Percentiles rank a stretch among this genome's conserved stretches.
Conservation (phyloP, 176 grass and related monocot genomes). For the Triticum dicoccoides region DNA sequence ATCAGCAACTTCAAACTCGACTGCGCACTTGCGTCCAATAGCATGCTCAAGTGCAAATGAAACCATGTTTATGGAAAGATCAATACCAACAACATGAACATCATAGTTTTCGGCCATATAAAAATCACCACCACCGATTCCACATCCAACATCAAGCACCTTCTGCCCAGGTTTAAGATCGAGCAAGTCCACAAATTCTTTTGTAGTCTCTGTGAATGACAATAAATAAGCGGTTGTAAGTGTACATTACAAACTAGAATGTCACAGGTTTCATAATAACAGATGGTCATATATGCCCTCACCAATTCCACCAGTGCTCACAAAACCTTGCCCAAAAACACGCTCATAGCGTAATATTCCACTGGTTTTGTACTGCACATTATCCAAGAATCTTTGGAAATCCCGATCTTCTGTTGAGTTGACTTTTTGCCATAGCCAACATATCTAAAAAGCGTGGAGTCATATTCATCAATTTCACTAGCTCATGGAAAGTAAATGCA, state of each 20-base stretch:
- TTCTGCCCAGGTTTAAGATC: constrained; percentile 87
- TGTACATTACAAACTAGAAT: constrained; percentile 1
- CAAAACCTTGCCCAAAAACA: constrained; percentile 93
- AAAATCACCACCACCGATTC: constrained; percentile 95
- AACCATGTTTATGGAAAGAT: constrained; percentile 97
- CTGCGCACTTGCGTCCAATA: constrained; percentile 71
- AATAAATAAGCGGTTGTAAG: constrained; percentile 13
- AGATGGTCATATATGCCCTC: constrained; percentile 1
- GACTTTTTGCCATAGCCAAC: constrained; percentile 90
- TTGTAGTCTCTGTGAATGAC: constrained; percentile 66
- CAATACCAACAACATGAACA: constrained; percentile 87
- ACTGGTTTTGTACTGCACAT: constrained; percentile 93
- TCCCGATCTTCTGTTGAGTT: constrained; percentile 70
- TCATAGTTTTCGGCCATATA: constrained; percentile 97
- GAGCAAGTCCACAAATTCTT: constrained; percentile 84
- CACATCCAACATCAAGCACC: constrained; percentile 95
- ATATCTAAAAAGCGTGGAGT: constrained; percentile 48
- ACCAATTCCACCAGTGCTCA: constrained; percentile 97
- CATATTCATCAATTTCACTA: constrained; percentile 13
- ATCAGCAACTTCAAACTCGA: constrained; percentile 97
- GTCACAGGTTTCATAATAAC: not conserved
- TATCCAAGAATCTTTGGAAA: constrained; percentile 96
- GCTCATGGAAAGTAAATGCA: not conserved
- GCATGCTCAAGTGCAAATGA: constrained; percentile 92
- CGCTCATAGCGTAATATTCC: constrained; percentile 91